Base-by-base conservation (phyloP, 441 rosid species). In the Gossypium davidsonii region DNA sequence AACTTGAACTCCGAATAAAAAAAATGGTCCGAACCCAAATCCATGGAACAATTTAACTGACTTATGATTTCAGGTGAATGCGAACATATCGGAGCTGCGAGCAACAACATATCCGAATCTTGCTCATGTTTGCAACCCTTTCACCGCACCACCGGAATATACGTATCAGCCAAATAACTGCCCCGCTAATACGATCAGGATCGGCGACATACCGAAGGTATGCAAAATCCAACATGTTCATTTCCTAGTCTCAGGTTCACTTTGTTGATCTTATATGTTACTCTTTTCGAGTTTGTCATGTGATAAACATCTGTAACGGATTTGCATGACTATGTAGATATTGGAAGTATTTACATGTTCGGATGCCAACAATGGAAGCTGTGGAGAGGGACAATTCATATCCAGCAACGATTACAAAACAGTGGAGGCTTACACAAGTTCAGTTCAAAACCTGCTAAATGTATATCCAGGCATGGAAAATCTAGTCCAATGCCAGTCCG, bases 101-200 rank as follows among this genome's bases (percentile, higher is more conserved):
- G 56, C 72, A 3, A 69, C 80, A 9, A 6, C 67, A n/a, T 25
- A 14, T 70, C 74, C 80, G 0, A 66, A 39, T 52, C 25, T 79
- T 17, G 37, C 80, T 28, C 64, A n/a, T 6, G 77, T 90, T 4
- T 89, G 90, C 89, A 90, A 89, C 67, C 96, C 93, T 4, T 89
- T 90, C 82, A 81, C 96, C 0, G 84, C 84, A 1, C 91, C 96
- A 2, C 93, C 93, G 0, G 83, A 81, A 0, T 83, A 88, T 61
- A 46, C 67, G 31, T 88, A 83, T 85, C 84, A 76, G 78, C 82
- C 83, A 0, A 71, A 81, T 42, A 67, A 79, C 68, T 90, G 96
- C 76, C 86, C 88, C 4, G 74, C 72, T 1, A 82, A 86, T 59
- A 77, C 90, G 1, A 86, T 89, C 31, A 76, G 14, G 59, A 85